Evolutionary conservation across 139 green algal genomes (phyloP).

Genomic region (Closterium sp.): DNA sequence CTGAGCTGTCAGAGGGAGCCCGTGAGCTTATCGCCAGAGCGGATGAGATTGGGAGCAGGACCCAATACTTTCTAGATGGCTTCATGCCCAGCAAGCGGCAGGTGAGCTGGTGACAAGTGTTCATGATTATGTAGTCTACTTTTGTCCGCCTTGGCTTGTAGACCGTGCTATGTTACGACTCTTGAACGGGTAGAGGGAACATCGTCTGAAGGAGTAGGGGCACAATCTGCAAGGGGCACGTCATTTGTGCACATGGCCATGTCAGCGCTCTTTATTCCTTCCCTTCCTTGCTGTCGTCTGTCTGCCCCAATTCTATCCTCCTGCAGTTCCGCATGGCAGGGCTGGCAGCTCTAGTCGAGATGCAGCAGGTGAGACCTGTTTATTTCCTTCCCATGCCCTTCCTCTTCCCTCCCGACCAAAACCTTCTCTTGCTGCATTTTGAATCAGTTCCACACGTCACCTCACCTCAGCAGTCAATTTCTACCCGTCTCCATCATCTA

Average conservation of each 20-base stretch:
- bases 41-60: not conserved
- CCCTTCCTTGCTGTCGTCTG: not conserved
- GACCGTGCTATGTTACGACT: too few species aligned
- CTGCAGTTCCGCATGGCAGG: conserved; percentile 2
- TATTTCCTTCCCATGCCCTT: too few species aligned
- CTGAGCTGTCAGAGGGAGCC: not conserved
- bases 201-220: not conserved
- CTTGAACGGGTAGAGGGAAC: not conserved
- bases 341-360: not conserved
- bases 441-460: too few species aligned
- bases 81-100: not conserved
- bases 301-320: not conserved
- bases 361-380: not conserved
- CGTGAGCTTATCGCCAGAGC: not conserved
- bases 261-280: not conserved
- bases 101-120: not conserved
- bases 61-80: not conserved
- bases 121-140: too few species aligned
- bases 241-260: not conserved
- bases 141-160: not conserved
- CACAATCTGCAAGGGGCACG: not conserved
- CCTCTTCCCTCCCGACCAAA: too few species aligned
- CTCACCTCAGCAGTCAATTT: too few species aligned
- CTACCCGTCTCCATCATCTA: too few species aligned
- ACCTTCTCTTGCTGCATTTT: too few species aligned